Evolutionary conservation across 2,329 filamentous ascomycete species (phyloP), one percentile per base, ranked within the genome.

Genomic region (Phyllosticta capitalensis): DNA sequence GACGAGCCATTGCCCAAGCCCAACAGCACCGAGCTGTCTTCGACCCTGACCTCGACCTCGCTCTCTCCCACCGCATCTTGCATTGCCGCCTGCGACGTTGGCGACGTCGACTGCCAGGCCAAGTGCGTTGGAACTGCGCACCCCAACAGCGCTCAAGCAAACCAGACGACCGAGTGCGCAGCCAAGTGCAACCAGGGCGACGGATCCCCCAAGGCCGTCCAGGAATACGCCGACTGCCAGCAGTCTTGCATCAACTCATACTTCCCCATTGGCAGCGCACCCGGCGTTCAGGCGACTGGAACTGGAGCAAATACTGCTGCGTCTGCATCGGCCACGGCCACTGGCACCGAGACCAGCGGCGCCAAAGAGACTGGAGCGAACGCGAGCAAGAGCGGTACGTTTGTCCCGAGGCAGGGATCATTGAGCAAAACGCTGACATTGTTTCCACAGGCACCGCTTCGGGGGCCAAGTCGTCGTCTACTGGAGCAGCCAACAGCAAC

Each of bases 171-270:
- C 66, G 69, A 74, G 54, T 83, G 81, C 65, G 79, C 78, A 53
- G 73, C 73, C 52, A 72, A 76, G 57, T 83, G 81, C 68, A 75
- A 78, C 60, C 79, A 82, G 72, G 80, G 80, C 58, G 74, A 75
- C 63, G 79, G 80, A 52, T 73, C 76, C 28, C 67, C 74, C 2
- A 68, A 67, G 12, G 79, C 76, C 61, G 78, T 75, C 33, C 63
- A 75, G 56, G 70, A 70, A 61, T 83, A 77, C 64, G 72, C 74
- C 62, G 63, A 72, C 54, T 83, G 81, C 68, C 73, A 79, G 66
- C 70, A 76, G 56, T 65, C 67, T 61, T 83, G 81, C 73, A 78
- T 78, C 69, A 73, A 68, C 67, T 75, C 71, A 62, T 70, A 76
- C 66, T 81, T 78, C 74, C 75, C 79, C 67, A 74, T 65, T 62